A percentile compares a stretch with the other conserved stretches of the same genome.
Evolutionary conservation across 805 yeast species (phyloP).

Genomic region (Nakazawaea pomicola): DNA sequence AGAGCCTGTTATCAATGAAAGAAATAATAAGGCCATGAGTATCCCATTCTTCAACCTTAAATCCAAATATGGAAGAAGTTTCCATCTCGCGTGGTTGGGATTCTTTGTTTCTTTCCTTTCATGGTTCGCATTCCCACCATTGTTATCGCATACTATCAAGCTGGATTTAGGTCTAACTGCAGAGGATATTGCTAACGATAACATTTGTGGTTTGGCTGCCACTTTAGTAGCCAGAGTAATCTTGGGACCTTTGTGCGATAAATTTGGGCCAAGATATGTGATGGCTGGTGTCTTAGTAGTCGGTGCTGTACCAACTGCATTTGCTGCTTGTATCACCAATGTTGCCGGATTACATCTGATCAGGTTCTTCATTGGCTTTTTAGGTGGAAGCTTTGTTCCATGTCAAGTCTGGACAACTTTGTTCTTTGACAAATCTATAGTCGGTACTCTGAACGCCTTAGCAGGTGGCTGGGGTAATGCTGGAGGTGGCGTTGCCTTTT

Average conservation of each 20-base stretch:
- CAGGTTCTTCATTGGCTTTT: slow-evolving; percentile 25
- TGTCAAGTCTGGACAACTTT: slow-evolving; percentile 25
- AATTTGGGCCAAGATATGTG: slow-evolving; percentile 24
- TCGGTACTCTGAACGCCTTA: slow-evolving; percentile 27
- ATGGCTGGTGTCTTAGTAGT: slow-evolving; percentile 21
- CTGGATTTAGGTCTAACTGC: slow-evolving; percentile 21
- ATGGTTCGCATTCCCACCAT: slow-evolving; percentile 30
- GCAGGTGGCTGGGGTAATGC: slow-evolving; percentile 30
- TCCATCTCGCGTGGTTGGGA: slow-evolving; percentile 26
- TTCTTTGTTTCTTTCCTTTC: slow-evolving; percentile 26
- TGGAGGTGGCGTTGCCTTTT: slow-evolving; percentile 29
- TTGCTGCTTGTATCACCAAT: slow-evolving; percentile 21
- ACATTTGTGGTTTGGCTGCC: slow-evolving; percentile 26
- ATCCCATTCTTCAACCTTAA: slow-evolving; percentile 24
- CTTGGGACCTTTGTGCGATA: slow-evolving; percentile 25
- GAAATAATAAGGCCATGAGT: slow-evolving; percentile 20
- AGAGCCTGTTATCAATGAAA: slow-evolving; percentile 23
- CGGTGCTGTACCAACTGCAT: slow-evolving; percentile 26
- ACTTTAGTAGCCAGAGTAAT: slow-evolving; percentile 24
- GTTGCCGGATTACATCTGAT: slow-evolving; percentile 22
- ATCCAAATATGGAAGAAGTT: slow-evolving; percentile 21
- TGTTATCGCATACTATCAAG: slow-evolving; percentile 20
- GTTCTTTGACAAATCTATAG: slow-evolving; percentile 25
- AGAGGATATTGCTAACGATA: slow-evolving; percentile 23
- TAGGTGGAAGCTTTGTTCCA: slow-evolving; percentile 28